Evolutionary conservation across 140 eudicot genomes (phyloP).

Genomic region (Bidens hawaiensis): DNA sequence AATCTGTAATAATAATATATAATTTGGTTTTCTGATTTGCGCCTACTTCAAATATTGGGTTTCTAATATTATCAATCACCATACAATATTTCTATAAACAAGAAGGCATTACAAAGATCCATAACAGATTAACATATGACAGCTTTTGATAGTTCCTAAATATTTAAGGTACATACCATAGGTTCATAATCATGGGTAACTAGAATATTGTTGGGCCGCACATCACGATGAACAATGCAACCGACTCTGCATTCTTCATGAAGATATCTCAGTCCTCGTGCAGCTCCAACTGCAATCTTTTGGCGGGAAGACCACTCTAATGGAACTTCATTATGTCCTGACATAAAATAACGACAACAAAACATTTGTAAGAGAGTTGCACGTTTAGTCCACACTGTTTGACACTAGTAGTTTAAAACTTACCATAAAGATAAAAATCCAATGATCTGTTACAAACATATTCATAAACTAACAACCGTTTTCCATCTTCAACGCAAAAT

Average conservation of each 20-base stretch:
- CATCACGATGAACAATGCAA: constrained; percentile 92
- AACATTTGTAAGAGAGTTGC: neutral
- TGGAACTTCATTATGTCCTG: constrained; percentile 57
- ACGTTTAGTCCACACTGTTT: neutral
- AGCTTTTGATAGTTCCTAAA: neutral
- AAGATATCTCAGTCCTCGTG: constrained; percentile 83
- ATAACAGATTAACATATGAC: neutral
- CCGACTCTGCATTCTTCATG: constrained; percentile 98
- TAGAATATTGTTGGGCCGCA: constrained; percentile 88
- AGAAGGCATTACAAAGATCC: neutral
- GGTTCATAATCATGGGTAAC: constrained; percentile 94
- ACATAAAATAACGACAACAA: neutral
- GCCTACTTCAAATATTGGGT: too few relatives aligned
- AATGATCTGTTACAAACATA: constrained; percentile 86
- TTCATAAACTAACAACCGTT: constrained; percentile 83
- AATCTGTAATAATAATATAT: too few relatives aligned
- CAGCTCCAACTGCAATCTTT: constrained; percentile 84
- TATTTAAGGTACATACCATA: constrained; percentile 43
- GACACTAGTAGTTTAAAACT: constrained; percentile 1
- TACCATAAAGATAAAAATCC: constrained; percentile 95
- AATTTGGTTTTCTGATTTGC: too few relatives aligned
- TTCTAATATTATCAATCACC: neutral
- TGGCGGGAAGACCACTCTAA: constrained; percentile 80
- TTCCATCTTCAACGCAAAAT: constrained; percentile 81
- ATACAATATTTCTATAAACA: neutral